Percentiles rank a stretch among this genome's conserved stretches.
phyloP scores from a whole-genome alignment of 1,284 basidiomycete species.

The Meripilus lineatus region DNA sequence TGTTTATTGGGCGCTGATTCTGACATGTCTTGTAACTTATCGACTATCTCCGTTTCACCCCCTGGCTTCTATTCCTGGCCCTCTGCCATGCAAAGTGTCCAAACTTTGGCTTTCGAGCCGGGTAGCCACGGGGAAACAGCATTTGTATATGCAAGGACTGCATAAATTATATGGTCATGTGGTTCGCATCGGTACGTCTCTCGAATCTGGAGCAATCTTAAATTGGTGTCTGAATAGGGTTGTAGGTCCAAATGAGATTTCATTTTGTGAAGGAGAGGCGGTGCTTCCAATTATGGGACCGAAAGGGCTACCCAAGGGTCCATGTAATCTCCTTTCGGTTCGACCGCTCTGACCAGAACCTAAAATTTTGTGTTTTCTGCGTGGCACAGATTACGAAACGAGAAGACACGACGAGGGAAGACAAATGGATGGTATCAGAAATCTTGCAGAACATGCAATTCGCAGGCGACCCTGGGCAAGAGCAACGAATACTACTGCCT shows the following conservation, averaged over 20 bases:
- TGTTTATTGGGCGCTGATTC: not conserved
- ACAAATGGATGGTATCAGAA: slow-evolving; percentile 1
- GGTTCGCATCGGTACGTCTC: slow-evolving; percentile 3
- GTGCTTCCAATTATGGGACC: slow-evolving; percentile 15
- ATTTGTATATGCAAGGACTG: slow-evolving; percentile 15
- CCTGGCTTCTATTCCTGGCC: slow-evolving; percentile 8
- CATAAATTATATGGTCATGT: slow-evolving; percentile 8
- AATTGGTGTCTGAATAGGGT: not conserved
- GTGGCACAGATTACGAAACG: slow-evolving; percentile 1
- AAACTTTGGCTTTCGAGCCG: no score
- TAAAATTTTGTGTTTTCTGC: not conserved
- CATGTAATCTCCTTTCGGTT: slow-evolving; percentile 15
- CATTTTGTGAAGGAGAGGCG: slow-evolving; percentile 4
- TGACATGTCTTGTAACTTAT: not conserved
- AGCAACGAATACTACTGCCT: slow-evolving; percentile 1
- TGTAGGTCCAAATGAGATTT: not conserved
- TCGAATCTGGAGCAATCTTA: not conserved
- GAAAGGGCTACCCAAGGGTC: slow-evolving; percentile 21
- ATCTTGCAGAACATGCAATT: slow-evolving; percentile 1
- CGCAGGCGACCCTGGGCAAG: slow-evolving; percentile 5
- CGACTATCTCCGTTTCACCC: slow-evolving; percentile 7
- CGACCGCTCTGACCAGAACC: no score
- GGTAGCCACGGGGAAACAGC: not conserved
- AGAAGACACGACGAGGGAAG: not conserved
- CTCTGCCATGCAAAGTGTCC: slow-evolving; percentile 13